Evolutionary conservation across 108 stramenopile species (phyloP).

Genomic region (Cyclostephanos invisitatus): DNA sequence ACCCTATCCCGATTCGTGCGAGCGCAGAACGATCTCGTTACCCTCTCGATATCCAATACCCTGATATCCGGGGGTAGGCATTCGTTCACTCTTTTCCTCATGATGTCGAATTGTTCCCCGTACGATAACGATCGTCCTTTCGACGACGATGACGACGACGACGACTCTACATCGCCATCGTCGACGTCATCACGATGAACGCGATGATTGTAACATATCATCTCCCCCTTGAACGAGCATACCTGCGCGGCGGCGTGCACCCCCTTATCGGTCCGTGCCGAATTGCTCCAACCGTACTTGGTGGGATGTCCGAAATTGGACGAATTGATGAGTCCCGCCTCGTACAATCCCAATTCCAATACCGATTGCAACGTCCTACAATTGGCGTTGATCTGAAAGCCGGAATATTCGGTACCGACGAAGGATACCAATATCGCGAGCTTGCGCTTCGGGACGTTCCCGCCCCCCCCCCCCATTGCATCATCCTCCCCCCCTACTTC

Average conservation of each 20-base stretch:
- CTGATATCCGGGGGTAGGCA: conserved; percentile 87
- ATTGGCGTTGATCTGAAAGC: conserved; percentile 89
- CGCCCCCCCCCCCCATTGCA: background rate
- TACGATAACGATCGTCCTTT: background rate
- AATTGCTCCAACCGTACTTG: conserved; percentile 93
- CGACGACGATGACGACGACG: conserved; percentile 7
- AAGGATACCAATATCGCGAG: conserved; percentile 76
- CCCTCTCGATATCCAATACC: conserved; percentile 80
- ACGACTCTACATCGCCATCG: conserved; percentile 13
- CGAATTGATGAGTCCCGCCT: conserved; percentile 63
- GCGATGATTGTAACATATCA: conserved; percentile 44
- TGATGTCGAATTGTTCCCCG: conserved; percentile 47
- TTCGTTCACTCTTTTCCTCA: conserved; percentile 70
- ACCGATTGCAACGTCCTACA: conserved; percentile 89
- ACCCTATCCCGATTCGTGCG: conserved; percentile 88
- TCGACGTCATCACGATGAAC: conserved; percentile 23
- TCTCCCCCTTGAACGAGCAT: conserved; percentile 76
- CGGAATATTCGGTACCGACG: conserved; percentile 76
- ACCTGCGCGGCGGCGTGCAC: conserved; percentile 94
- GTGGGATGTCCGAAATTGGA: conserved; percentile 88
- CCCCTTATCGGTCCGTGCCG: conserved; percentile 97
- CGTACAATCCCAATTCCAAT: conserved; percentile 85
- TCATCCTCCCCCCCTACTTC: background rate
- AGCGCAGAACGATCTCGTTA: conserved; percentile 88
- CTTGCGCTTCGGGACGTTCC: conserved; percentile 47